A percentile compares a stretch with the other conserved stretches of the same genome.
Conservation (phyloP, 1,284 basidiomycete genomes). For the Sparassis latifolia region DNA sequence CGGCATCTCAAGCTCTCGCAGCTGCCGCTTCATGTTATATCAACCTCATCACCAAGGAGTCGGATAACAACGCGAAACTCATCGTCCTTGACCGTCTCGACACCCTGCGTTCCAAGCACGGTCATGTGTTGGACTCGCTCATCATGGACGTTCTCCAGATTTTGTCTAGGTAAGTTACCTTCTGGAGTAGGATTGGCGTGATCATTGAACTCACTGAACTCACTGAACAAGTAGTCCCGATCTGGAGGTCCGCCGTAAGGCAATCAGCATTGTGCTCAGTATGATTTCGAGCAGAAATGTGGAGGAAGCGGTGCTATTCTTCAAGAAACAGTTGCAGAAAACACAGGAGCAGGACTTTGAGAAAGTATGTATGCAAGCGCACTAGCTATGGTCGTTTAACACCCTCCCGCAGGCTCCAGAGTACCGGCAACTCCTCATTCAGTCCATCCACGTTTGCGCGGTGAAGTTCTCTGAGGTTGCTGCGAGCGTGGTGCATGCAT, state of each 20-base stretch:
- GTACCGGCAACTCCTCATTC: constrained; percentile 95
- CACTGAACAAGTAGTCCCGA: constrained; percentile 62
- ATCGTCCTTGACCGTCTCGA: constrained; percentile 96
- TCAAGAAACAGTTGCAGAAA: constrained; percentile 96
- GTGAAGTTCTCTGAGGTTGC: constrained; percentile 99
- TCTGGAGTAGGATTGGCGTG: neutral
- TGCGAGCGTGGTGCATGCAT: constrained; percentile 90
- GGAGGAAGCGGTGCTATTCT: constrained; percentile 94
- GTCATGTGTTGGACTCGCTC: constrained; percentile 85
- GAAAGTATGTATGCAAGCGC: constrained; percentile 42
- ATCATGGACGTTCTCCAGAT: constrained; percentile 97
- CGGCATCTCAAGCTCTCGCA: constrained; percentile 24
- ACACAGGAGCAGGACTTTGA: constrained; percentile 86
- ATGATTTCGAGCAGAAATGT: constrained; percentile 96
- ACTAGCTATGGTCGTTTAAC: constrained; percentile 1
- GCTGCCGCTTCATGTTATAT: constrained; percentile 90
- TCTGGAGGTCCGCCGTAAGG: constrained; percentile 95
- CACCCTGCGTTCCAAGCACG: constrained; percentile 78
- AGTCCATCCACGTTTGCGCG: constrained; percentile 95
- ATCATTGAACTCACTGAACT: neutral
- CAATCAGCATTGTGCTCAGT: constrained; percentile 84
- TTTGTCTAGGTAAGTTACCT: constrained; percentile 56
- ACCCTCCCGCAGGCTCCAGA: constrained; percentile 67
- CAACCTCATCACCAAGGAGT: constrained; percentile 89
- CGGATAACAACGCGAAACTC: constrained; percentile 99